These are phyloP conservation scores for Pleurotus pulmonarius DNA, from an alignment of 768 basidiomycete genomes.

Conservation along the genomic window DNA sequence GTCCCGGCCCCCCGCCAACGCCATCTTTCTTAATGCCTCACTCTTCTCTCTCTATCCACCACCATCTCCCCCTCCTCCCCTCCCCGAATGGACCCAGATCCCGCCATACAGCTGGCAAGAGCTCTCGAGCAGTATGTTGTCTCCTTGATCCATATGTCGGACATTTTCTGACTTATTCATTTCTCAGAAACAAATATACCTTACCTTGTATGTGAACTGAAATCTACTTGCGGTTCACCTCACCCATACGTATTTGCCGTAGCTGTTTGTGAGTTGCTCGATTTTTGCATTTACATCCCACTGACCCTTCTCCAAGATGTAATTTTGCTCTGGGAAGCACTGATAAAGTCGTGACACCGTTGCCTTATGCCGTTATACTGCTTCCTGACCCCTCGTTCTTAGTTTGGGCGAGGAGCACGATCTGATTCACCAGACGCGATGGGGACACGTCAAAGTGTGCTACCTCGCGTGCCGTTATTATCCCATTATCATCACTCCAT, in stretches of 20 bases:
- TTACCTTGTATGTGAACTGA: not conserved
- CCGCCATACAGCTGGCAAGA: not conserved
- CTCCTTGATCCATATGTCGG: not conserved
- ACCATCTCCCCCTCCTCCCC: not conserved
- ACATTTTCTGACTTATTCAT: not conserved
- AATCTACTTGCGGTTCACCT: not conserved
- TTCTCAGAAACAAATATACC: conserved; percentile 1
- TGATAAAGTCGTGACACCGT: not conserved
- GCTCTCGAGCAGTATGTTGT: not conserved
- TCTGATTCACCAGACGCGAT: conserved; percentile 17
- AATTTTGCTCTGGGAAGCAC: conserved; percentile 7
- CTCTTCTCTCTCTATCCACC: not conserved
- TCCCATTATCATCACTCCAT: conserved; percentile 19
- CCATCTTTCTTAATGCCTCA: conserved; percentile 3
- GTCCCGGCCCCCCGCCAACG: not conserved
- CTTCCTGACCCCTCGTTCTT: not conserved
- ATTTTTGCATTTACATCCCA: not conserved
- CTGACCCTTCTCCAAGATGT: not conserved
- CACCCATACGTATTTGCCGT: not conserved
- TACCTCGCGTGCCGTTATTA: conserved; percentile 24
- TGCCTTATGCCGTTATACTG: not conserved
- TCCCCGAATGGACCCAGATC: not conserved
- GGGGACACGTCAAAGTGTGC: conserved; percentile 18
- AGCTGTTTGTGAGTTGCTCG: conserved; percentile 3
- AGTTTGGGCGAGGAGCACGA: conserved; percentile 4